These are phyloP conservation scores for Pseudocercospora musae DNA, from an alignment of 2,329 filamentous ascomycete genomes.

Conservation along the genomic window DNA sequence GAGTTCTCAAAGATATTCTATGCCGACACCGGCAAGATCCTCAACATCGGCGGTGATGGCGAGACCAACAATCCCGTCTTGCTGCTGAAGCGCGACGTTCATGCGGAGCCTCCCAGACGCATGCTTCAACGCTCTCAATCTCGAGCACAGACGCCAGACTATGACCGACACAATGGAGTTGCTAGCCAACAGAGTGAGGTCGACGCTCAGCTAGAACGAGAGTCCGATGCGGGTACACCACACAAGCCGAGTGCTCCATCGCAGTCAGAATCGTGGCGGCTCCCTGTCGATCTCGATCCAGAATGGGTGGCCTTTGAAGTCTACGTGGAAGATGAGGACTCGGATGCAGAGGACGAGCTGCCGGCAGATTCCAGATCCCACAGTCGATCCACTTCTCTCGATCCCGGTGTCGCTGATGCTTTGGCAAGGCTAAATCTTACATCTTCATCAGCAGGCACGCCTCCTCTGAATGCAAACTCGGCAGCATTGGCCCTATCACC, in stretches of 20 bases:
- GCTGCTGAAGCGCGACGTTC: constrained; percentile 67
- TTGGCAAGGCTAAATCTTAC: constrained; percentile 49
- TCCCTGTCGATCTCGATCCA: constrained; percentile 65
- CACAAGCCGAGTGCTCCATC: not conserved
- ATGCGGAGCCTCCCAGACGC: constrained; percentile 59
- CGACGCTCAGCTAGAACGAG: constrained; percentile 44
- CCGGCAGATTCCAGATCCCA: constrained; percentile 6
- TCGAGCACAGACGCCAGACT: constrained; percentile 11
- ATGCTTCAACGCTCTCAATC: constrained; percentile 48
- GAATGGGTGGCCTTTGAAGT: constrained; percentile 93
- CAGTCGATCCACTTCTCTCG: constrained; percentile 35
- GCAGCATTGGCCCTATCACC: constrained; percentile 34
- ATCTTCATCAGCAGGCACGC: constrained; percentile 18
- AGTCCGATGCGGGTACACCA: constrained; percentile 35
- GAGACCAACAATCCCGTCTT: constrained; percentile 71
- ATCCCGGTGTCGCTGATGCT: constrained; percentile 40
- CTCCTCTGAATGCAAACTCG: constrained; percentile 19
- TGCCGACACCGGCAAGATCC: constrained; percentile 81
- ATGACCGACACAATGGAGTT: constrained; percentile 18
- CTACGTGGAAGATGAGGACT: constrained; percentile 60
- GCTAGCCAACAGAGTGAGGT: constrained; percentile 44
- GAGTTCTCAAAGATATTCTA: constrained; percentile 90
- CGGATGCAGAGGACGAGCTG: constrained; percentile 49
- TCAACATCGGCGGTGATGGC: constrained; percentile 72
- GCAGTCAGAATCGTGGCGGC: constrained; percentile 4